Evolutionary conservation across 371 early-diverging fungal genomes (phyloP), one percentile per base, ranked within the genome.

Genomic region (Saksenaea oblongispora): DNA sequence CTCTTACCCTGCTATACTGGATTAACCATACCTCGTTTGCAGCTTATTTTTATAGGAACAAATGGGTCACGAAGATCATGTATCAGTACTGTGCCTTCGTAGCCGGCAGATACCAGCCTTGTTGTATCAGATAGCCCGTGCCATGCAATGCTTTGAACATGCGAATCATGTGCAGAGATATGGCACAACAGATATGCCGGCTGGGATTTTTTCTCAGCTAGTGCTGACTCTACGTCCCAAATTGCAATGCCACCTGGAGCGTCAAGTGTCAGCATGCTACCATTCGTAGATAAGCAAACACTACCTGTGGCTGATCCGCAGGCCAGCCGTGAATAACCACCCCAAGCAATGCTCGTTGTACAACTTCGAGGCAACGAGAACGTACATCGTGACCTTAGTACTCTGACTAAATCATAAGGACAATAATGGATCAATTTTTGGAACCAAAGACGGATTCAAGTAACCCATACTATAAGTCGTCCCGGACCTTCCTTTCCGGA

Each of bases 261-360:
- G 24, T 35, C 28, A 54, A 31, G 7, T 31, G 31, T 56, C 15
- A 36, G 1, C 9, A 1, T 24, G 13, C 22, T 13, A 3, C 18
- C n/a, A 31, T 41, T 39, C 5, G 18, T 22, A 11, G 17, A 15
- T 22, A 44, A 44, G 7, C 18, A n/a, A 17, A 22, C 36, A 39
- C 34, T 64, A 53, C 79, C 79, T 54, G 59, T 51, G 27, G 56
- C 34, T 31, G 56, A 69, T 13, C 79, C 76, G 56, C 65, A 66
- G 2, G 79, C 73, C 11, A 79, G 14, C 5, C 56, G 58, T 34
- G 54, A 42, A 34, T 64, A 24, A 1, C 69, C 65, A 9, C 73
- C 74, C 79, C 75, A 75, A 27, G 68, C 54, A 13, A 69, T 34
- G 26, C 60, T 64, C 22, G 56, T 62, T 14, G 54, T 55, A 15